Conservation (phyloP, 192 early-diverging fungal species). For the Backusella morwellensis region DNA sequence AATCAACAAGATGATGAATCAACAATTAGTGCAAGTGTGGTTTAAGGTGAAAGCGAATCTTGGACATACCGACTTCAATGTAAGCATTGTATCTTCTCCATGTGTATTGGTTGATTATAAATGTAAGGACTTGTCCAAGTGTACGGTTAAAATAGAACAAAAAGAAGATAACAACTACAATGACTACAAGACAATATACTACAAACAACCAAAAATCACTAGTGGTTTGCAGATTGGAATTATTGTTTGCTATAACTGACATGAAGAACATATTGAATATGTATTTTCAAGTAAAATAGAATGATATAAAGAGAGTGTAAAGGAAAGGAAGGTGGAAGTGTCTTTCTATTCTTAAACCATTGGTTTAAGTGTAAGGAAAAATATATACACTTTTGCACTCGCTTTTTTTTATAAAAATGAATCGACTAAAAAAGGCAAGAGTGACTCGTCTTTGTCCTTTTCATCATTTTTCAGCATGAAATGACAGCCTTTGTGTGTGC, state of each 20-base stretch:
- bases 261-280: background rate
- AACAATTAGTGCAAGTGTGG: background rate
- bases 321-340: background rate
- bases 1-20: background rate
- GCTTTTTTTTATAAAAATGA: background rate
- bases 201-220: conserved; percentile 60
- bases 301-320: background rate
- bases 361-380: background rate
- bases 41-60: background rate
- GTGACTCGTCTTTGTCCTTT: background rate
- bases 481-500: background rate
- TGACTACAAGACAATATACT: conserved; percentile 64
- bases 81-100: conserved; percentile 67
- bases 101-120: conserved; percentile 60
- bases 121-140: conserved; percentile 58
- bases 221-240: conserved; percentile 13
- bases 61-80: conserved; percentile 65
- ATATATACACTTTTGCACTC: background rate
- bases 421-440: no score
- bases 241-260: background rate
- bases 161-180: conserved; percentile 67
- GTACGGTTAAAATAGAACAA: conserved; percentile 72
- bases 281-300: background rate
- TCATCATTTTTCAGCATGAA: background rate
- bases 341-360: background rate